These are phyloP conservation scores for Moesziomyces aphidis DNA, from an alignment of 1,284 basidiomycete species.

Conservation along the genomic window DNA sequence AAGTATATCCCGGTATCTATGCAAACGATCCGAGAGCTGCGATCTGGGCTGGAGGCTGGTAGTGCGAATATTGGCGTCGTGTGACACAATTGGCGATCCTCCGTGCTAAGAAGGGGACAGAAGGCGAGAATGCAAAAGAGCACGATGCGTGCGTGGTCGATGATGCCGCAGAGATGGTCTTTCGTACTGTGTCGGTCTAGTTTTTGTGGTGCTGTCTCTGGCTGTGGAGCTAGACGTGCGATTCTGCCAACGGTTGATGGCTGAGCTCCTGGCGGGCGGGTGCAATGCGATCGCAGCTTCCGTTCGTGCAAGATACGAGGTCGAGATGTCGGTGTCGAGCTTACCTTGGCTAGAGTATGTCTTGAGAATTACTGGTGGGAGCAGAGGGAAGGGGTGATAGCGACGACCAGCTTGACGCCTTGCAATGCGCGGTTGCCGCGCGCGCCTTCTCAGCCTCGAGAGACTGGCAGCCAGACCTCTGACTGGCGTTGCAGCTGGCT, in stretches of 20 bases:
- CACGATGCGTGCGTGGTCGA: background rate
- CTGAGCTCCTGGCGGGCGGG: background rate
- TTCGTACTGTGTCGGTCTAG: too few species aligned
- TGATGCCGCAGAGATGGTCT: background rate
- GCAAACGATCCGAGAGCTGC: constrained; percentile 33
- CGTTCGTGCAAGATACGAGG: constrained; percentile 22
- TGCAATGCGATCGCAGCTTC: constrained; percentile 9
- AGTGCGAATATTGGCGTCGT: background rate
- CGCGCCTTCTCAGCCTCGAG: background rate
- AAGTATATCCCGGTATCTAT: background rate
- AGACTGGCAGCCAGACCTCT: constrained; percentile 1
- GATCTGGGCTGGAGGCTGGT: constrained; percentile 1
- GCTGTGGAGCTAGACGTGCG: background rate
- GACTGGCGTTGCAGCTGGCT: constrained; percentile 1
- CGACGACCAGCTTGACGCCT: constrained; percentile 39
- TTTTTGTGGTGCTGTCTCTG: background rate
- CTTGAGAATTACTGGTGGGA: constrained; percentile 52
- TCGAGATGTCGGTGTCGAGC: constrained; percentile 24
- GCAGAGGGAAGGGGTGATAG: constrained; percentile 40
- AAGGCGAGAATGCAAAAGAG: too few species aligned
- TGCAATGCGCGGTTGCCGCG: constrained; percentile 11
- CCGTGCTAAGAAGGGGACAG: background rate
- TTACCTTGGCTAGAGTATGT: constrained; percentile 54
- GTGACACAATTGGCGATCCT: background rate
- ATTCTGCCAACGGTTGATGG: background rate